Evolutionary conservation across 352 stramenopile genomes (phyloP).

Genomic region (Phytophthora gonapodyides): DNA sequence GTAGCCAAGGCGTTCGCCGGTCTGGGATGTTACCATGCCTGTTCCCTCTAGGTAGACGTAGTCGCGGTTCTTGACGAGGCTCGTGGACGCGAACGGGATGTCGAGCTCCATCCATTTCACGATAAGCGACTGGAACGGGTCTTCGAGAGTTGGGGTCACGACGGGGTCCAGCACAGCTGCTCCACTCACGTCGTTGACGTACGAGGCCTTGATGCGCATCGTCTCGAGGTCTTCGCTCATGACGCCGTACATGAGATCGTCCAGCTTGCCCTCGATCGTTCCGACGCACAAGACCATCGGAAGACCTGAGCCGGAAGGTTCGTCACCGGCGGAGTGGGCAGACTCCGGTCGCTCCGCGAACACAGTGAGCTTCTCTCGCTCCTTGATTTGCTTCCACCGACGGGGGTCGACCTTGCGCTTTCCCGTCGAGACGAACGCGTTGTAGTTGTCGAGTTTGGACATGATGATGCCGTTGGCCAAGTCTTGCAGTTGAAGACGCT

Average conservation of each 20-base stretch:
- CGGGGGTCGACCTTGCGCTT: conserved; percentile 27
- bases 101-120: conserved; percentile 39
- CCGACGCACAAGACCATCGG: conserved; percentile 30
- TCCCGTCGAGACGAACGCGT: conserved; percentile 23
- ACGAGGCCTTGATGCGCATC: conserved; percentile 38
- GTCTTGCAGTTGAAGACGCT: conserved; percentile 28
- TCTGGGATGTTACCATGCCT: conserved; percentile 22
- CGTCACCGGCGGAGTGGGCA: background rate
- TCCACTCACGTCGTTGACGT: conserved; percentile 24
- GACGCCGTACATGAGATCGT: conserved; percentile 38
- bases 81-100: conserved; percentile 19
- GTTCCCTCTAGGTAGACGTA: conserved; percentile 41
- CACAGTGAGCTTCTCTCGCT: conserved; percentile 35
- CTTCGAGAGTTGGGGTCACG: conserved; percentile 19
- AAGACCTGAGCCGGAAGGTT: conserved; percentile 2
- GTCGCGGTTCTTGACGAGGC: conserved; percentile 34
- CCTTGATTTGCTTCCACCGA: conserved; percentile 43
- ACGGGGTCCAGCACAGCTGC: conserved; percentile 34
- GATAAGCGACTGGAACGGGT: conserved; percentile 32
- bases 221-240: conserved; percentile 24
- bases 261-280: conserved; percentile 20
- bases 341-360: conserved; percentile 31
- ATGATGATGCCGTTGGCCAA: conserved; percentile 28
- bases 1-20: conserved; percentile 40
- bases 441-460: conserved; percentile 21